A percentile compares a stretch with the other conserved stretches of the same genome.
Conservation (phyloP, 257 asterid genomes). For the Plantago elongata region DNA sequence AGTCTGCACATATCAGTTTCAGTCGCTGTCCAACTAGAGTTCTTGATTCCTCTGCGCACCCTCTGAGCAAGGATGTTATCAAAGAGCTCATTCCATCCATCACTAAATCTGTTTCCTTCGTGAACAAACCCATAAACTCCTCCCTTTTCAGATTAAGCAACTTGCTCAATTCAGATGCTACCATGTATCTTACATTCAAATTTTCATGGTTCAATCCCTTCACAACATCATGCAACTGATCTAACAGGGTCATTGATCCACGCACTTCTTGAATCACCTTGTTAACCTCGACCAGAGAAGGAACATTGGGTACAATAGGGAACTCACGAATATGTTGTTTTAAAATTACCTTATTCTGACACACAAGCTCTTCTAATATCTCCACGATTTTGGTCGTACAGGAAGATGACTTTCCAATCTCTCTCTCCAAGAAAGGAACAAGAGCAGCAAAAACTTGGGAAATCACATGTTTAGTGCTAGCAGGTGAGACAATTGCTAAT, state of each 20-base stretch:
- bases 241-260: constrained; percentile 66
- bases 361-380: constrained; percentile 89
- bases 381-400: constrained; percentile 64
- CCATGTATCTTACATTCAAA: constrained; percentile 94
- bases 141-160: constrained; percentile 64
- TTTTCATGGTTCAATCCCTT: constrained; percentile 90
- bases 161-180: constrained; percentile 86
- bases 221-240: constrained; percentile 74
- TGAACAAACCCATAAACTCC: constrained; percentile 59
- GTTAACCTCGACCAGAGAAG: constrained; percentile 74
- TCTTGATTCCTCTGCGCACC: constrained; percentile 97
- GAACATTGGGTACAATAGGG: constrained; percentile 85
- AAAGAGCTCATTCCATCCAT: constrained; percentile 80
- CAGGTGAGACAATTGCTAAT: constrained; percentile 69
- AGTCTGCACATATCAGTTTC: constrained; percentile 86
- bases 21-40: constrained; percentile 83
- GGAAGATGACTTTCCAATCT: constrained; percentile 46
- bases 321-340: constrained; percentile 80
- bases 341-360: constrained; percentile 58
- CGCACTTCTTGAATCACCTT: constrained; percentile 82
- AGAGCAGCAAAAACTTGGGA: constrained; percentile 98
- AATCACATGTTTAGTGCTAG: constrained; percentile 82
- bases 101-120: constrained; percentile 64
- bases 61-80: constrained; percentile 83
- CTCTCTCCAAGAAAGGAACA: constrained; percentile 85